Percentiles rank a stretch among this genome's conserved stretches.
Evolutionary conservation across 192 early-diverging fungal genomes (phyloP).

Genomic region (Coemansia sp.): DNA sequence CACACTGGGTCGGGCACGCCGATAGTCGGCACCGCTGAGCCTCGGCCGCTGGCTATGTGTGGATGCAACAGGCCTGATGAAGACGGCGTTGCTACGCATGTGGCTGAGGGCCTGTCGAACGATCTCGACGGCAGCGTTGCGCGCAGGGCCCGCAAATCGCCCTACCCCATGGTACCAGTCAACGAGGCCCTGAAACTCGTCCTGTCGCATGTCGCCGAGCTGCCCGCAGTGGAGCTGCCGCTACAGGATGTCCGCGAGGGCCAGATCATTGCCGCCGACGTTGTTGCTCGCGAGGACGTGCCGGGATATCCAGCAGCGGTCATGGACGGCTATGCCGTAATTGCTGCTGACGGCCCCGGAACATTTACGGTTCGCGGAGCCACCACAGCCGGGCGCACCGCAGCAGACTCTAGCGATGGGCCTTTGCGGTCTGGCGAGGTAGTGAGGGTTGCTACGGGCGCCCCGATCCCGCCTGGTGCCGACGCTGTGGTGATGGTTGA

Average conservation of each 20-base stretch:
- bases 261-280: conserved; percentile 73
- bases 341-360: conserved; percentile 80
- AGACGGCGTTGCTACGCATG: neutral
- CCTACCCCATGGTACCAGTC: conserved; percentile 76
- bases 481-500: conserved; percentile 97
- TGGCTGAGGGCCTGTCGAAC: neutral
- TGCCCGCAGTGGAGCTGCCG: conserved; percentile 17
- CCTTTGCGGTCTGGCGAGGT: conserved; percentile 60
- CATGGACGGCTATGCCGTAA: conserved; percentile 93
- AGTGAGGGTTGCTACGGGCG: conserved; percentile 84
- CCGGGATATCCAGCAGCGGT: conserved; percentile 85
- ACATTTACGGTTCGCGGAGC: conserved; percentile 64
- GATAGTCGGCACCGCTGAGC: neutral
- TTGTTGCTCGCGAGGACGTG: conserved; percentile 68
- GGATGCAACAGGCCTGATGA: conserved; percentile 34
- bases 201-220: conserved; percentile 16
- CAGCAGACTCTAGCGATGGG: neutral
- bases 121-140: conserved; percentile 54
- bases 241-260: conserved; percentile 49
- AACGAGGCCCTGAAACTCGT: conserved; percentile 65
- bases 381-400: conserved; percentile 57
- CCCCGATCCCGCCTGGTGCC: conserved; percentile 76
- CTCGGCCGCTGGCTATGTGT: conserved; percentile 9
- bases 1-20: neutral
- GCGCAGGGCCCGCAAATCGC: conserved; percentile 69